phyloP scores from a whole-genome alignment of 345 rosid species.

The Punica granatum region DNA sequence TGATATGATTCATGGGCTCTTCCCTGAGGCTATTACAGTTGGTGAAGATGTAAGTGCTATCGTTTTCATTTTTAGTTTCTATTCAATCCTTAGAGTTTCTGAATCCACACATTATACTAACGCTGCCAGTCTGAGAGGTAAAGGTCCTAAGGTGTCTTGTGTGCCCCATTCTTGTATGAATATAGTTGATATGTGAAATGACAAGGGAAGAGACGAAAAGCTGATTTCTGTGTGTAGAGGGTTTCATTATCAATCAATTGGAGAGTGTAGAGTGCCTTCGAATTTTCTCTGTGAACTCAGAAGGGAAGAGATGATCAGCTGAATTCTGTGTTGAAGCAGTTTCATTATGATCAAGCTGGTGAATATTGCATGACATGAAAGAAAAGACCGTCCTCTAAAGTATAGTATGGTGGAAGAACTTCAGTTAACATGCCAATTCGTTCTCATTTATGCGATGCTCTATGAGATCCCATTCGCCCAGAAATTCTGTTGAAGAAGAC shows the following conservation, averaged over 20 bases:
- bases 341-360: background rate
- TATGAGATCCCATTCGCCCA: background rate
- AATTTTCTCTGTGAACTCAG: too few species aligned
- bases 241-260: too few species aligned
- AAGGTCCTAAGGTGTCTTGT: too few species aligned
- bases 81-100: too few species aligned
- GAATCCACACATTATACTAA: background rate
- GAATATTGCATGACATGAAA: background rate
- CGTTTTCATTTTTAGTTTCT: background rate
- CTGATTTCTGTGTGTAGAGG: background rate
- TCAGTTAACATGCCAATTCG: background rate
- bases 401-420: background rate
- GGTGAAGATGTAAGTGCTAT: slow-evolving; percentile 87
- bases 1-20: slow-evolving; percentile 87
- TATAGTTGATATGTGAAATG: too few species aligned
- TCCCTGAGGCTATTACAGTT: slow-evolving; percentile 76
- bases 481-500: background rate
- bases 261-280: too few species aligned
- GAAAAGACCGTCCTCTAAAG: background rate
- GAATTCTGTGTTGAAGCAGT: background rate
- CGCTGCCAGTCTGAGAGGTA: background rate
- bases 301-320: background rate
- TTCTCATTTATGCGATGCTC: background rate
- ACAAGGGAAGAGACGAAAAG: background rate
- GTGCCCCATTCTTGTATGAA: too few species aligned